phyloP scores from a whole-genome alignment of 345 rosid species.

The Camelina sativa region DNA sequence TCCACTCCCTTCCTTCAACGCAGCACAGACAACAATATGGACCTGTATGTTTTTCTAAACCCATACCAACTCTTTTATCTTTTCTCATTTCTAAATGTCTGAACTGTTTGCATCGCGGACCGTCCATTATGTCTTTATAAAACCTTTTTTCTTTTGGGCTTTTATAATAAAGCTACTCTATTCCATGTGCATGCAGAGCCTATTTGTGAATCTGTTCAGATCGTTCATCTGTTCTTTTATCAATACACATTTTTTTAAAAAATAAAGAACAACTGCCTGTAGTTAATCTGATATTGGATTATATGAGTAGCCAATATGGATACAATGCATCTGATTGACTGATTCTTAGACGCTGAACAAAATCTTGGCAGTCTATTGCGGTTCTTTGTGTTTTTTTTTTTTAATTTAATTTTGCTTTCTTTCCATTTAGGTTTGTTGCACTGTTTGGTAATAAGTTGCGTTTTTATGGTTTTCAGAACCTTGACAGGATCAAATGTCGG shows the following conservation, averaged over 20 bases:
- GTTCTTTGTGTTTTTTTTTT: slow-evolving; percentile 13
- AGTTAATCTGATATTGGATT: slow-evolving; percentile 20
- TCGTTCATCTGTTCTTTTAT: background rate
- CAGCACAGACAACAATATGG: slow-evolving; percentile 98
- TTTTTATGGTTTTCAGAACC: slow-evolving; percentile 65
- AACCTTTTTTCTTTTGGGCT: slow-evolving; percentile 1
- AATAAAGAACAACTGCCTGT: background rate
- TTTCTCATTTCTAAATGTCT: slow-evolving; percentile 16
- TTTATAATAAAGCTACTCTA: background rate
- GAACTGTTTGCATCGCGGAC: slow-evolving; percentile 4
- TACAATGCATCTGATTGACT: slow-evolving; percentile 14
- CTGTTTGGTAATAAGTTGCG: slow-evolving; percentile 33
- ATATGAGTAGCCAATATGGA: slow-evolving; percentile 16
- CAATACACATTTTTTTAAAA: background rate
- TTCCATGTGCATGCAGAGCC: slow-evolving; percentile 11
- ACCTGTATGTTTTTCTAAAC: slow-evolving; percentile 70
- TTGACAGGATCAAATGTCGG: slow-evolving; percentile 97
- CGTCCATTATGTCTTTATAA: slow-evolving; percentile 14
- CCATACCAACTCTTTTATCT: slow-evolving; percentile 3
- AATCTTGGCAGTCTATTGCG: slow-evolving; percentile 23
- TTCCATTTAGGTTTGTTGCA: slow-evolving; percentile 17
- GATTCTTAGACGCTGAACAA: slow-evolving; percentile 8
- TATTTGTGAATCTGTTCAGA: background rate
- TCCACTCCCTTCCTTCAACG: slow-evolving; percentile 93
- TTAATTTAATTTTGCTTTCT: background rate